Base-by-base conservation (phyloP, 495 filamentous ascomycete genomes). In the Neurospora sp. region DNA sequence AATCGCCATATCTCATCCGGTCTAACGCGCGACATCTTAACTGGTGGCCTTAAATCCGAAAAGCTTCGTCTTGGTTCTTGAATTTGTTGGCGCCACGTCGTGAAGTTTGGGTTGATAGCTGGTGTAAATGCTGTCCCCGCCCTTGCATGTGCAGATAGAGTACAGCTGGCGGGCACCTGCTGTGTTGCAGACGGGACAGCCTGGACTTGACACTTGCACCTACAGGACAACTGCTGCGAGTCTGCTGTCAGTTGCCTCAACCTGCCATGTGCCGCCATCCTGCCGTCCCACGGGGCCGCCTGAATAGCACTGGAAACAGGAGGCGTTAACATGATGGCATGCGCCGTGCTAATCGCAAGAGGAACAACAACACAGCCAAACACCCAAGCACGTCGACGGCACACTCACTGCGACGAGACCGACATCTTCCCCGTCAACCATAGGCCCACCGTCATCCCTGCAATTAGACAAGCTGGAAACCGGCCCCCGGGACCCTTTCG, bases 381-480 rank as follows among this genome's bases (percentile, higher is more conserved):
- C 14, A 61, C 27, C 14, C 14, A 8, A 61, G 53, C 53, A 61
- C 53, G 53, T 35, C 14, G 53, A 35, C 27, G 27, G 53, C 53
- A 35, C 53, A 61, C 14, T 61, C 27, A 6, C 53, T 61, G 14
- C 27, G 27, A 61, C 53, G 12, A 61, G 53, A 61, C 53, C 14
- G 22, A 61, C 53, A 35, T 61, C 27, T 61, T 61, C 53, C 53
- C 27, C 53, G 14, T 61, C 53, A 35, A 35, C 53, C 12, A 61
- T 18, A 61, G 53, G 53, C 53, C 53, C 65, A 45, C 45, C 68
- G 44, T 72, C 71, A 70, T 72, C 65, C 20, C 39, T 69, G 41
- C 71, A 40, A 73, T 69, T 12, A 71, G 53, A 37, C 45, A 59
- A 70, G 59, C 47, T 70, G 65, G 59, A 74, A 73, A 70, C 74